Percentiles rank a stretch among this genome's conserved stretches.
phyloP scores from a whole-genome alignment of 2,329 filamentous ascomycete genomes.

The Cladosporium sp. region DNA sequence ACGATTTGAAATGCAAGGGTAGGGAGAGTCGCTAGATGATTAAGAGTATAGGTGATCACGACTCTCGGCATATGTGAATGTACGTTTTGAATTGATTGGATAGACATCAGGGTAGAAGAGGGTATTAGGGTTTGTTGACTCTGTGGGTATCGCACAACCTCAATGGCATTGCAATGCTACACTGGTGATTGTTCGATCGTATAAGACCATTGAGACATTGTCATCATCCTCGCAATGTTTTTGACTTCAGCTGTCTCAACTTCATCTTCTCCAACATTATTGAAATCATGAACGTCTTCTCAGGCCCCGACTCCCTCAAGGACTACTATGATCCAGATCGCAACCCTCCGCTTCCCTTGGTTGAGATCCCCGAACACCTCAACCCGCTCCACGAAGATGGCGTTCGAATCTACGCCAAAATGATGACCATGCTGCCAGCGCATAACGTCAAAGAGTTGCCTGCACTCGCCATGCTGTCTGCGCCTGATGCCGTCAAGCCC shows the following conservation, averaged over 20 bases:
- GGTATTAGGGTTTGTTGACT: not conserved
- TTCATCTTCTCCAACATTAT: not conserved
- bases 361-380: slow-evolving; percentile 54
- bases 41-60: not conserved
- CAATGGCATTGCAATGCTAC: not conserved
- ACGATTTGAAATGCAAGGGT: not conserved
- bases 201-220: not conserved
- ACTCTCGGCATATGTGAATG: not conserved
- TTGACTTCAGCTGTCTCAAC: not conserved
- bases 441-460: slow-evolving; percentile 64
- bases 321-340: slow-evolving; percentile 58
- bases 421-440: slow-evolving; percentile 61
- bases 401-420: slow-evolving; percentile 61
- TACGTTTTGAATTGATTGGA: not conserved
- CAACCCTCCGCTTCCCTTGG: slow-evolving; percentile 55
- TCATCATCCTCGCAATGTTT: not conserved
- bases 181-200: too few relatives aligned
- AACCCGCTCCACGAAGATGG: slow-evolving; percentile 57
- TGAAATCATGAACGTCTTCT: slow-evolving; percentile 53
- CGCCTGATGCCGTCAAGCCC: not conserved
- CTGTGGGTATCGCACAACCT: not conserved
- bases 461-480: slow-evolving; percentile 34
- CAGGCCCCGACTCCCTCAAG: slow-evolving; percentile 52
- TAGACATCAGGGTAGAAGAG: not conserved
- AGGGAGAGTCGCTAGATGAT: not conserved